Evolutionary conservation across 495 filamentous ascomycete species (phyloP), one percentile per base, ranked within the genome.

Genomic region (Penicillium goetzii): DNA sequence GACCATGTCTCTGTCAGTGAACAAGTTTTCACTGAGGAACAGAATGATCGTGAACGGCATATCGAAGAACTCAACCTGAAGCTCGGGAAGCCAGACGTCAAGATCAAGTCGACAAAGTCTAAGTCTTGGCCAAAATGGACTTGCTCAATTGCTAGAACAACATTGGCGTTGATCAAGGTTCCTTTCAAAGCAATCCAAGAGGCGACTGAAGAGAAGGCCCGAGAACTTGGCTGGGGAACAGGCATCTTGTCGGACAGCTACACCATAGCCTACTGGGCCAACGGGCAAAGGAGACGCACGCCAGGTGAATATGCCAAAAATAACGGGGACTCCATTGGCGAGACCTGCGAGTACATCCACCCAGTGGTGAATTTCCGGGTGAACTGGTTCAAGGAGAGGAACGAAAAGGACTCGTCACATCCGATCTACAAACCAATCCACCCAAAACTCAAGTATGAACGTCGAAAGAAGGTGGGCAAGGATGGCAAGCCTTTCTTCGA

Each of bases 261-360:
- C 33, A 69, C 62, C 1, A 11, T 54, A 15, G 59, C 67, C 14
- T 72, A 70, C 43, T 72, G 68, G 57, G 26, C 41, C n/a, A 72
- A 72, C 34, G 67, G 67, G 14, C 57, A 59, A 14, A 58, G 54
- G 15, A 50, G 40, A 38, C 69, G 69, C 8, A 68, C 64, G 0
- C 69, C 69, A 1, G 69, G 69, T 28, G 32, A 60, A 49, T 64
- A 64, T 11, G 53, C 41, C 40, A 56, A 25, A 19, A 28, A 61
- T 4, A 38, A 61, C 11, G 64, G 60, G 1, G 50, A 70, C 2
- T 17, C 51, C 6, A 47, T 65, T 0, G 64, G 57, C 6, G 36
- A 67, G 21, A 67, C 60, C 1, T 64, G 43, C 41, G 67, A 69
- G 34, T 69, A 45, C 34, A 51, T 69, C 32, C 67, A 69, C n/a